Conservation (phyloP, 2,329 filamentous ascomycete species). For the Aureobasidium namibiae region DNA sequence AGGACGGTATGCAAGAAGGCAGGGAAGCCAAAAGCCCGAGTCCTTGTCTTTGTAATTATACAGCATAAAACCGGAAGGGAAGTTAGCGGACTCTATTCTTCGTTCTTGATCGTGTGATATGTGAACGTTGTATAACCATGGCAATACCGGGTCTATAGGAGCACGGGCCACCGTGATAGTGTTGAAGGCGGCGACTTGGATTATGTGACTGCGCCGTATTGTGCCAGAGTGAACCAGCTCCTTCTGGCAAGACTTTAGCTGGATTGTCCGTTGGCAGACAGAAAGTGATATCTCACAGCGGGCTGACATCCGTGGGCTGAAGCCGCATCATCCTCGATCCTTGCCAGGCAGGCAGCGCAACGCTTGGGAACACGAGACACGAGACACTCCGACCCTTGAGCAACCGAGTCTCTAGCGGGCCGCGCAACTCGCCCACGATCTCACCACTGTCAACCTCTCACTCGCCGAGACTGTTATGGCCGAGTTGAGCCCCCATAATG, state of each 20-base stretch:
- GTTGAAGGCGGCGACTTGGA: background rate
- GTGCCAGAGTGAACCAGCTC: background rate
- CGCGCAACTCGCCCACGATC: background rate
- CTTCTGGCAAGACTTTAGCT: background rate
- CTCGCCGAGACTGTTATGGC: conserved; percentile 56
- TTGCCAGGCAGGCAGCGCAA: background rate
- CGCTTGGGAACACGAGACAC: background rate
- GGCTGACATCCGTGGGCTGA: background rate
- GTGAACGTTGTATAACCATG: background rate
- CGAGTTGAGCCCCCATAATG: conserved; percentile 62
- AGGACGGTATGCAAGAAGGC: conserved; percentile 1
- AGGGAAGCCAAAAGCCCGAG: background rate
- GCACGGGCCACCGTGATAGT: background rate
- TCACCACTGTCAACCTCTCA: background rate
- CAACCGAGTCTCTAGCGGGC: background rate
- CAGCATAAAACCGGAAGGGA: conserved; percentile 7
- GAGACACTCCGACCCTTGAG: background rate
- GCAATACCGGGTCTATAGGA: background rate
- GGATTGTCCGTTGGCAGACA: background rate
- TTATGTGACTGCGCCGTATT: background rate
- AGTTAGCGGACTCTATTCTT: background rate
- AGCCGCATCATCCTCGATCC: background rate
- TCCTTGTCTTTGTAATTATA: conserved; percentile 12
- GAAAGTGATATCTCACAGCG: no score
- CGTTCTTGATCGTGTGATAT: background rate